Evolutionary conservation across 2,329 filamentous ascomycete species (phyloP).

Genomic region (Penicillium sp.): DNA sequence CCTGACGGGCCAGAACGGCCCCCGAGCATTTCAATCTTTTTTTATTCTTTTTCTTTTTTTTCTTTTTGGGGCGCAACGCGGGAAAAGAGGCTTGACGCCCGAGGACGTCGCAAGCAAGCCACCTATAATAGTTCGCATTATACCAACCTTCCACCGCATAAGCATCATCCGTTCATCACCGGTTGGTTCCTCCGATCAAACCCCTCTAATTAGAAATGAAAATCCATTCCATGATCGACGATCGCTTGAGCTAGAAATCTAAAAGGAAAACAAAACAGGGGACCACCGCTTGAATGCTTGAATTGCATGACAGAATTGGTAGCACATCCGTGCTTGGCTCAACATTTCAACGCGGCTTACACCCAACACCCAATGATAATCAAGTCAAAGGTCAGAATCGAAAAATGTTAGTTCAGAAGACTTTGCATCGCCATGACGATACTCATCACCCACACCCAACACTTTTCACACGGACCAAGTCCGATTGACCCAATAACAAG

Average conservation of each 20-base stretch:
- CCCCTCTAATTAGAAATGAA: neutral
- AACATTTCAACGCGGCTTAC: neutral
- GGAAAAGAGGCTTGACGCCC: conserved; percentile 1
- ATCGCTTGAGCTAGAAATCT: neutral
- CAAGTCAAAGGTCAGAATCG: neutral
- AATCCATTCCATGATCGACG: neutral
- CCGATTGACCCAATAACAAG: neutral
- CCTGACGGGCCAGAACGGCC: neutral
- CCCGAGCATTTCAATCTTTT: conserved; percentile 4
- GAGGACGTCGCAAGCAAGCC: neutral
- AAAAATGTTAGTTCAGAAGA: neutral
- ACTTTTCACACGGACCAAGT: neutral
- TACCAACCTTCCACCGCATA: conserved; percentile 1
- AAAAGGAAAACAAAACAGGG: neutral
- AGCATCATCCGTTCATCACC: neutral
- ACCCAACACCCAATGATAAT: neutral
- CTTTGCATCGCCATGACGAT: neutral
- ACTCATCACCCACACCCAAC: neutral
- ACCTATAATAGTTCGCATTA: conserved; percentile 7
- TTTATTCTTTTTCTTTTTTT: neutral
- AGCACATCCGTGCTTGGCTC: neutral
- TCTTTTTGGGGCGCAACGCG: neutral
- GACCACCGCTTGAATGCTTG: neutral
- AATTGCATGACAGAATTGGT: neutral
- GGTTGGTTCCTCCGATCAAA: neutral